Conservation (phyloP, 1,139 yeast species). For the Yamadazyma blattariae region DNA sequence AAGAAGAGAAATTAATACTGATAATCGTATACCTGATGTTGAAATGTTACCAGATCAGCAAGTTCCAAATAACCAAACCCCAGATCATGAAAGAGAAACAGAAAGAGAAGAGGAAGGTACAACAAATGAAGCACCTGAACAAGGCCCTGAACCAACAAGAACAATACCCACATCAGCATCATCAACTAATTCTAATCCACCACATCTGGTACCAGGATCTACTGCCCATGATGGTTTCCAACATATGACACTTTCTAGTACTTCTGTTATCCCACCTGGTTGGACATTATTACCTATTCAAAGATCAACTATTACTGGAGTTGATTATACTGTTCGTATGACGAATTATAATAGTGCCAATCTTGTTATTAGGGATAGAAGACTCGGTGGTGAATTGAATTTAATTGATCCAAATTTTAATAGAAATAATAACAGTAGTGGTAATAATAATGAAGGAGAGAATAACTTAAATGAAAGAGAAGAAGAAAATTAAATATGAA, state of each 20-base stretch:
- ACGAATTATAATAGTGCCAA: conserved; percentile 17
- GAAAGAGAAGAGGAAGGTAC: background rate
- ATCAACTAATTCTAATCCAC: background rate
- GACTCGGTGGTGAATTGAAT: conserved; percentile 12
- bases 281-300: conserved; percentile 33
- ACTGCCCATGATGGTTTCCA: conserved; percentile 15
- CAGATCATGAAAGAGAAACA: background rate
- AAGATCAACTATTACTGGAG: conserved; percentile 9
- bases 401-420: conserved; percentile 11
- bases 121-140: background rate
- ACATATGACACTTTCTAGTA: conserved; percentile 21
- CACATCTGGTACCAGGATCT: background rate
- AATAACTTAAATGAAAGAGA: no score
- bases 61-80: background rate
- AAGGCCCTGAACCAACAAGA: no score
- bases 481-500: background rate
- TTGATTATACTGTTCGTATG: conserved; percentile 19
- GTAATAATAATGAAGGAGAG: no score
- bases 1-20: no score
- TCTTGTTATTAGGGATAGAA: conserved; percentile 12
- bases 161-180: no score
- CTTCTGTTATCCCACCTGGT: conserved; percentile 32
- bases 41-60: background rate
- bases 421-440: background rate
- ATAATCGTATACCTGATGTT: no score